Base-by-base conservation (phyloP, 768 basidiomycete species). In the Serendipita indica region DNA sequence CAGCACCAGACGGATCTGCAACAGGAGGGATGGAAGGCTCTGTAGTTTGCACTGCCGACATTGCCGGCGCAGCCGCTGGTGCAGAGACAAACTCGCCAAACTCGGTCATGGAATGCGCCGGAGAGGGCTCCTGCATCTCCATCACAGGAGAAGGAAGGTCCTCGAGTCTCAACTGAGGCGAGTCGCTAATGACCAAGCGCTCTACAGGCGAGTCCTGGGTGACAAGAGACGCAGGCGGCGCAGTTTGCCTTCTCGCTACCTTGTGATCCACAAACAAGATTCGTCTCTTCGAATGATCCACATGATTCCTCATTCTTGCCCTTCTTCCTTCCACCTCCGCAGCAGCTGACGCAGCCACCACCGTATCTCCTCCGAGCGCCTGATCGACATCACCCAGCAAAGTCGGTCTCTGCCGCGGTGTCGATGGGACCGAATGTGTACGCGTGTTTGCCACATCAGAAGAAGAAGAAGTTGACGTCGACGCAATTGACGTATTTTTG, bases 231-330 rank as follows among this genome's bases (percentile, higher is more conserved):
- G 30, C 49, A 27, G 49, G 49, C 10, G 49, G 49, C 3, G 49
- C 49, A 20, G 49, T 54, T 32, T 54, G 49, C 20, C 49, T 20
- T 30, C 49, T 25, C 7, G 22, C 49, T 10, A 22, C 20, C 22
- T 54, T 54, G 7, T 20, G 49, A n/a, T 54, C 49, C 49, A 54
- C 49, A n/a, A 54, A 54, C 2, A 54, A 28, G 12, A 54, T 54
- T 16, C 49, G 20, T n/a, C 49, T 18, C 4, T 18, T 54, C 22
- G 49, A 54, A 30, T 54, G 49, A 28, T 54, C 41, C 7, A 6
- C 7, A 5, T 25, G 5, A n/a, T 7, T n/a, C 27, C 41, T 43
- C 7, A 18, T 6, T 5, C 27, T 43, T 7, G 5, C n/a, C 18
- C 18, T 18, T 25, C 41, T 43, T n/a, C 41, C 18, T 33, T 1